These are phyloP conservation scores for Brettanomyces naardenensis DNA, from an alignment of 805 yeast genomes.

Conservation along the genomic window DNA sequence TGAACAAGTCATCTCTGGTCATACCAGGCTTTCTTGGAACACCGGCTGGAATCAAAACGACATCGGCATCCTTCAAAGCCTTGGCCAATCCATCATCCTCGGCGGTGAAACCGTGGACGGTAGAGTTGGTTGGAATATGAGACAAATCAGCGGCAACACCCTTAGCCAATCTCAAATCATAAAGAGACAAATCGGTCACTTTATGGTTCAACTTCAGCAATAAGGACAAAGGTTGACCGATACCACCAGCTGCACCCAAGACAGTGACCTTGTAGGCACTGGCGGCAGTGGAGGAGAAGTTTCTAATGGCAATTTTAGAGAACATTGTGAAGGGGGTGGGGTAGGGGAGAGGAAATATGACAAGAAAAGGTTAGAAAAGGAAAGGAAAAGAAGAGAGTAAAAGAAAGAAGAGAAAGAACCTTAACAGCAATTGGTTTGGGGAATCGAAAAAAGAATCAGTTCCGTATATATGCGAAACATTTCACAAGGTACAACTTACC, in stretches of 20 bases:
- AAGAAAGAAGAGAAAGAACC: background rate
- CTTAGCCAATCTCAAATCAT: conserved; percentile 86
- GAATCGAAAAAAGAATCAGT: too few species aligned
- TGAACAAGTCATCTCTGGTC: conserved; percentile 96
- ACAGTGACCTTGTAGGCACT: conserved; percentile 73
- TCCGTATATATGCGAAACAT: too few species aligned
- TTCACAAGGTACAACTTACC: too few species aligned
- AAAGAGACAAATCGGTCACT: conserved; percentile 78
- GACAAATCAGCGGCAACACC: conserved; percentile 97
- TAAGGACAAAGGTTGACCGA: conserved; percentile 83
- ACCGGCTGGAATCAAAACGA: conserved; percentile 94
- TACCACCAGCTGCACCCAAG: conserved; percentile 89
- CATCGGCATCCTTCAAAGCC: conserved; percentile 74
- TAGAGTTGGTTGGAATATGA: conserved; percentile 88
- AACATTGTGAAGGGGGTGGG: conserved; percentile 35
- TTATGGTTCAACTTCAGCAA: conserved; percentile 81
- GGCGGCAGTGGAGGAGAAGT: conserved; percentile 61
- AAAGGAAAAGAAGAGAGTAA: background rate
- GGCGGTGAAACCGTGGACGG: conserved; percentile 82
- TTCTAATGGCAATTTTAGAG: conserved; percentile 36
- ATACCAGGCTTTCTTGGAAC: conserved; percentile 98
- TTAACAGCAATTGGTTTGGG: too few species aligned
- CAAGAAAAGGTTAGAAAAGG: background rate
- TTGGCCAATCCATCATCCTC: conserved; percentile 50
- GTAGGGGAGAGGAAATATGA: background rate